Evolutionary conservation across 345 rosid species (phyloP), one percentile per base, ranked within the genome.

Genomic region (Gossypium rotundifolium): DNA sequence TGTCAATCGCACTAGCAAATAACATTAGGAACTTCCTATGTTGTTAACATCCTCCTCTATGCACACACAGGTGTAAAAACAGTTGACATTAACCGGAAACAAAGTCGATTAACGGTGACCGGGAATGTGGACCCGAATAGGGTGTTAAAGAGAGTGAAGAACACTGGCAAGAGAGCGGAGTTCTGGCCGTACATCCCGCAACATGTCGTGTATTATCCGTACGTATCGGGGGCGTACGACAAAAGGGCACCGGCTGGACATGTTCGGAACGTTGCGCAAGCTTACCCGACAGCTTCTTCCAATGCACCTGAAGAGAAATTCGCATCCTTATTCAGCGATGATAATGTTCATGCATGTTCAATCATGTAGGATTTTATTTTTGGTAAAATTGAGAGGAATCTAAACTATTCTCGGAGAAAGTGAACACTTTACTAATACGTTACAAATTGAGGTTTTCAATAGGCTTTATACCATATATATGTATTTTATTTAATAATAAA

Each of bases 101-200:
- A 85, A 66, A 87, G 83, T 82, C 70, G 83, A 68, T 90, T 90
- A 38, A 81, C 61, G 0, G 95, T 90, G 2, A 84, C 71, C 13
- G 95, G 95, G 4, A 49, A 84, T 45, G 85, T 88, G 13, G 95
- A 90, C 42, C 83, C 92, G n/a, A 88, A 84, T 88, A 84, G 81
- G 83, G 95, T 90, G 73, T 69, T 90, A 72, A 88, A 81, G 83
- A 87, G 80, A 73, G 87, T 90, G 76, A 88, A 85, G 78, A 84
- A 84, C 65, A 90, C 92, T 0, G 95, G 95, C 0, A 90, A 90
- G 73, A 77, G 78, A 65, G 95, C 95, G 6, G 95, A 90, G 70
- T 84, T 88, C 65, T 90, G 95, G 95, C 95, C 95, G 11, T 90
- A 90, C 63, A 80, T 90, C 46, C 88, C 91, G 4, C 95, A 90